Conservation (phyloP, 163 green algal species). For the Coccomyxa subellipsoidea region DNA sequence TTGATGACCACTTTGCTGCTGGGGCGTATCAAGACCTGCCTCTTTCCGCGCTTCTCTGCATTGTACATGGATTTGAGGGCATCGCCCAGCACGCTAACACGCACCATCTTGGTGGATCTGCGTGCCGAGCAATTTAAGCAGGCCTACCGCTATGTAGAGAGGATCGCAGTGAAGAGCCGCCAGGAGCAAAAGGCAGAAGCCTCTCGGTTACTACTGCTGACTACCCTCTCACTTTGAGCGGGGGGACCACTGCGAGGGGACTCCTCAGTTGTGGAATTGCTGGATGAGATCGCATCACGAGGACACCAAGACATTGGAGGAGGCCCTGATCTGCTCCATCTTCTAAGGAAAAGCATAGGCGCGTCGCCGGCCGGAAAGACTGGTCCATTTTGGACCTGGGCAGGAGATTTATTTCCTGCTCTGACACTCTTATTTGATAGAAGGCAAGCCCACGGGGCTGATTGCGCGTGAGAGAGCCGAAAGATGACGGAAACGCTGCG, state of each 20-base stretch:
- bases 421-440: not conserved
- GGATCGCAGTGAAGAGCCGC: not conserved
- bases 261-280: no score
- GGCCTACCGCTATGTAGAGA: not conserved
- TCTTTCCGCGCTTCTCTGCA: constrained; percentile 98
- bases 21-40: constrained; percentile 94
- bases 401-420: not conserved
- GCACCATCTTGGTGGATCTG: constrained; percentile 66
- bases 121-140: not conserved
- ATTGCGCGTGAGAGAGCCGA: not conserved
- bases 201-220: no score
- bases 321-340: not conserved
- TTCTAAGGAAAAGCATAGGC: not conserved
- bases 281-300: no score
- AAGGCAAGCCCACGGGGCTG: not conserved
- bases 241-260: not conserved
- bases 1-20: constrained; percentile 99
- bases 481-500: constrained; percentile 76
- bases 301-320: no score
- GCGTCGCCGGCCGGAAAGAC: not conserved
- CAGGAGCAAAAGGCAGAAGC: constrained; percentile 4
- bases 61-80: constrained; percentile 99
- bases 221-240: no score
- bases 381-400: not conserved
- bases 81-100: constrained; percentile 86